Percentiles rank a stretch among this genome's conserved stretches.
Evolutionary conservation across 2,329 filamentous ascomycete species (phyloP).

Genomic region (Davidsoniella virescens): DNA sequence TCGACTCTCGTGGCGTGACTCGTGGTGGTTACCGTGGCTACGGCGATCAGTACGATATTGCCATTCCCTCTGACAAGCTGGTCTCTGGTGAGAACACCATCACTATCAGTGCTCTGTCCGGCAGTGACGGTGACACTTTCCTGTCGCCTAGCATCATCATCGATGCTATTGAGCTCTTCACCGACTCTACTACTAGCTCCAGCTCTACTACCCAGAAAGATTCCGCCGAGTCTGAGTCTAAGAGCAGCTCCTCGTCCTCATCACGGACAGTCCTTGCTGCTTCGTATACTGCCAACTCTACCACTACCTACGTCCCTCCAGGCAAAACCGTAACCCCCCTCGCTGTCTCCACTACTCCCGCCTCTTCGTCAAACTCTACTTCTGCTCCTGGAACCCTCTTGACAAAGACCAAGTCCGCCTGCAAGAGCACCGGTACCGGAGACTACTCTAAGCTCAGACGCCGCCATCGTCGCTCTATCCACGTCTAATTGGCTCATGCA

Average conservation of each 20-base stretch:
- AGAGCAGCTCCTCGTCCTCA: neutral
- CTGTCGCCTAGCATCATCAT: slow-evolving; percentile 37
- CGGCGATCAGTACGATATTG: slow-evolving; percentile 47
- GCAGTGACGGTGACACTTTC: slow-evolving; percentile 37
- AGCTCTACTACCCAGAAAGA: neutral
- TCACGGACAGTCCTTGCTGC: no score
- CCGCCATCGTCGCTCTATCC: no score
- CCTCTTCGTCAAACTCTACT: neutral
- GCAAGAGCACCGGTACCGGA: neutral
- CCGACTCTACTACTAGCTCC: neutral
- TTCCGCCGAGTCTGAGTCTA: neutral
- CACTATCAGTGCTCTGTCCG: slow-evolving; percentile 40
- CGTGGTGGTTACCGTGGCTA: slow-evolving; percentile 47
- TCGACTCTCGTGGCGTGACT: slow-evolving; percentile 49
- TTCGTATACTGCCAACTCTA: no score
- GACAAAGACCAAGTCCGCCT: slow-evolving; percentile 6
- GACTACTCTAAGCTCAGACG: no score
- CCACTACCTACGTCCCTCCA: no score
- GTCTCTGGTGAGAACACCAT: slow-evolving; percentile 47
- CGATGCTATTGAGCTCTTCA: slow-evolving; percentile 14
- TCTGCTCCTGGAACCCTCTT: neutral
- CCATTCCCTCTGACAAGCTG: slow-evolving; percentile 42
- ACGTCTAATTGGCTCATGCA: no score
- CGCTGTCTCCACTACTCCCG: neutral
- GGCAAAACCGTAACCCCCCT: neutral